A percentile compares a stretch with the other conserved stretches of the same genome.
These are phyloP conservation scores for Aspergillus diversus DNA, from an alignment of 495 filamentous ascomycete species.

Conservation along the genomic window DNA sequence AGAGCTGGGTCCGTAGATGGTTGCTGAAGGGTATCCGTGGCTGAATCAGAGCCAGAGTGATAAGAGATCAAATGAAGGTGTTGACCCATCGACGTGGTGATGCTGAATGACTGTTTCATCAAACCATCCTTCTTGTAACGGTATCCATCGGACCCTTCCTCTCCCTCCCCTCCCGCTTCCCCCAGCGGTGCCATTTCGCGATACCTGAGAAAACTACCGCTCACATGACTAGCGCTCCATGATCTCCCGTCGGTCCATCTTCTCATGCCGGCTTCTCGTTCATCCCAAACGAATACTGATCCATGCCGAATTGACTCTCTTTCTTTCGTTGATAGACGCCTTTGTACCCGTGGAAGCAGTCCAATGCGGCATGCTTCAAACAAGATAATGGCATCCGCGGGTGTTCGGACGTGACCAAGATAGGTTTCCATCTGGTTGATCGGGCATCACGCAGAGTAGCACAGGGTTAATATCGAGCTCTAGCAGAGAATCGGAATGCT, in stretches of 20 bases:
- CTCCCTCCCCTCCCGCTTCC: conserved; percentile 78
- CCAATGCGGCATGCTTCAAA: conserved; percentile 96
- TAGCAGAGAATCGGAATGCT: too few relatives aligned
- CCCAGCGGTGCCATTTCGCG: conserved; percentile 82
- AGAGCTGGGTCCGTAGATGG: conserved; percentile 81
- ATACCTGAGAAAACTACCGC: conserved; percentile 96
- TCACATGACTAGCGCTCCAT: conserved; percentile 97
- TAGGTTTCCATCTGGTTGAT: conserved; percentile 99
- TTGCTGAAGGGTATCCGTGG: conserved; percentile 68
- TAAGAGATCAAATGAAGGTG: conserved; percentile 98
- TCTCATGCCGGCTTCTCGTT: conserved; percentile 96
- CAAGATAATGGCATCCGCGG: conserved; percentile 91
- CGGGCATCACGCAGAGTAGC: too few relatives aligned
- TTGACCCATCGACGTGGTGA: conserved; percentile 85
- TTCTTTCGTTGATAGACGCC: conserved; percentile 94
- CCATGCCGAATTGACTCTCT: conserved; percentile 91
- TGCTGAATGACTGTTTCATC: conserved; percentile 99
- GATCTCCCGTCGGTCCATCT: conserved; percentile 99
- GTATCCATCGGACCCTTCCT: conserved; percentile 93
- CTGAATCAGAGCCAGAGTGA: conserved; percentile 74
- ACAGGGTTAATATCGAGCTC: too few relatives aligned
- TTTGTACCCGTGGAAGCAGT: conserved; percentile 86
- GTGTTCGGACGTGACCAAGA: conserved; percentile 86
- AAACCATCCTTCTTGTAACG: conserved; percentile 95
- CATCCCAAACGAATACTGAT: conserved; percentile 99